Base-by-base conservation (phyloP, 2,329 filamentous ascomycete species). In the Cytospora schulzeri region DNA sequence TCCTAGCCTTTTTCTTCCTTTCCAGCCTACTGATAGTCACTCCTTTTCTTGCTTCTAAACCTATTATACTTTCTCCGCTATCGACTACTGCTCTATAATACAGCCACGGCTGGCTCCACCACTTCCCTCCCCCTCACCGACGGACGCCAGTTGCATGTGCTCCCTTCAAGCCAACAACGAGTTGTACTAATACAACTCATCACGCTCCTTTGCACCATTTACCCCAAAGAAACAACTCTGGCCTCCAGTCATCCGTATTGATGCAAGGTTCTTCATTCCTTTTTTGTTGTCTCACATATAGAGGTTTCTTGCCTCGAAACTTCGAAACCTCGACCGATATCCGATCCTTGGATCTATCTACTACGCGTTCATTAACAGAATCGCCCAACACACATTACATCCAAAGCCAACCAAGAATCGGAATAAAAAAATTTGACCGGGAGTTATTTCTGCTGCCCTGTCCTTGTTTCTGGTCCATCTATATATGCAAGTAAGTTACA, bases 81-180 rank as follows among this genome's bases (percentile, higher is more conserved):
- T 77, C 77, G 77, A 73, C 71, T 73, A 75, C 73, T 76, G 74
- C 74, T 77, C 76, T 80, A 80, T 80, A 80, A 74, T 72, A 76
- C 73, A 74, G 76, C 80, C 80, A 79, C 81, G 85, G 82, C 82
- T 83, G 82, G 83, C 78, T 22, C 41, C 41, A n/a, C 41, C 41
- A 35, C 2, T 15, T 12, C n/a, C n/a, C 41, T 8, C n/a, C n/a
- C n/a, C 83, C 82, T 84, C 80, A 82, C 76, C 76, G 76, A 74
- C 73, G 73, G 76, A 78, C 75, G 71, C 72, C 76, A 76, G 75
- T 74, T 75, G 71, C 45, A 19, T 71, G 73, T 73, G 71, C 71
- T 70, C 28, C 35, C 51, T 57, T 61, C 58, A 64, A 38, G 54
- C 51, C 62, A 71, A 72, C 70, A 68, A 79, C 78, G 77, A 79